Evolutionary conservation across 371 early-diverging fungal species (phyloP).

Genomic region (Hamiltosporidium tvaerminnensis): DNA sequence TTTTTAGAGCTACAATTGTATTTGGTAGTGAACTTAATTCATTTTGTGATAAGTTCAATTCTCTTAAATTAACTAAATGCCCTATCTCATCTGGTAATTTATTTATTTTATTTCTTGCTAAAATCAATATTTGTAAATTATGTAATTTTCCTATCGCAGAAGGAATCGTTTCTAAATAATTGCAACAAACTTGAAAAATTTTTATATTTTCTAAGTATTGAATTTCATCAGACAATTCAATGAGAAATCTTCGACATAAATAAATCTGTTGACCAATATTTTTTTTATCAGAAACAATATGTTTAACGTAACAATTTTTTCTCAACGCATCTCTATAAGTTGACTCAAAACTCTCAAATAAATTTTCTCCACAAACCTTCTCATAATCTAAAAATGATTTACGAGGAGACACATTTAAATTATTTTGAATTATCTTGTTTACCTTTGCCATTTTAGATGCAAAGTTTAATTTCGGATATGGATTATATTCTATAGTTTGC

Average conservation of each 20-base stretch:
- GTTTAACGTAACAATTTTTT: background rate
- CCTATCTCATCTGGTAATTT: conserved; percentile 42
- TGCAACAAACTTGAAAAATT: conserved; percentile 50
- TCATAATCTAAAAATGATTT: background rate
- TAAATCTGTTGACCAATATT: conserved; percentile 19
- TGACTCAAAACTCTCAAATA: background rate
- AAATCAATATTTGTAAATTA: conserved; percentile 39
- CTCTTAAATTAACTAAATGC: conserved; percentile 26
- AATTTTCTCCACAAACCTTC: background rate
- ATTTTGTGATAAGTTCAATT: conserved; percentile 47
- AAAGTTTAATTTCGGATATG: background rate
- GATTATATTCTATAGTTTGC: background rate
- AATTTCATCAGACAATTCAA: conserved; percentile 33
- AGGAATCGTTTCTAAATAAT: conserved; percentile 44
- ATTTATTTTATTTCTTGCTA: conserved; percentile 43
- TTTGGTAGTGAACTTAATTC: conserved; percentile 31
- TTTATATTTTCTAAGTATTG: conserved; percentile 9
- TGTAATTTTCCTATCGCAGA: conserved; percentile 31
- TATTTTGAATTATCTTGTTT: background rate
- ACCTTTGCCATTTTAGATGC: background rate
- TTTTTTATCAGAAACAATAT: background rate
- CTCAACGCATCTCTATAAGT: background rate
- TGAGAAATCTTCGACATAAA: conserved; percentile 39
- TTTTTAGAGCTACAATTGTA: conserved; percentile 21
- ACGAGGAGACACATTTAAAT: background rate